These are phyloP conservation scores for Orbilia brochopaga DNA, from an alignment of 2,329 filamentous ascomycete genomes.

Conservation along the genomic window DNA sequence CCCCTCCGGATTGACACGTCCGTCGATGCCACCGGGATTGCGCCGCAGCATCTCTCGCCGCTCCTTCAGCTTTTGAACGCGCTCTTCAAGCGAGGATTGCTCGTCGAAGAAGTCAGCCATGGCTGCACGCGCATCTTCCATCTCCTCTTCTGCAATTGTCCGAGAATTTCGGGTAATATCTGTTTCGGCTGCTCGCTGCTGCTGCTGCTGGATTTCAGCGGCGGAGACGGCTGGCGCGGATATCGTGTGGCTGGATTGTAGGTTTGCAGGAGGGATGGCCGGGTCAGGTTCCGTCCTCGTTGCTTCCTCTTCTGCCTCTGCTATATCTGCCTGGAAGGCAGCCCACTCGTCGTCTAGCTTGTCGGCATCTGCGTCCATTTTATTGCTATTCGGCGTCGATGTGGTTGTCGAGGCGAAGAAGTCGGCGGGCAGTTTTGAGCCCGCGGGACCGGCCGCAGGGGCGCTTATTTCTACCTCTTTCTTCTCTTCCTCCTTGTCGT, in stretches of 20 bases:
- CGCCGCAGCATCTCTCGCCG: slow-evolving; percentile 70
- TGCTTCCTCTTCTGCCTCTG: slow-evolving; percentile 57
- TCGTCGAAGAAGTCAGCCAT: slow-evolving; percentile 80
- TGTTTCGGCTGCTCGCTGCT: slow-evolving; percentile 55
- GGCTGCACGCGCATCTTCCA: slow-evolving; percentile 74
- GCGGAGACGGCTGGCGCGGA: slow-evolving; percentile 53
- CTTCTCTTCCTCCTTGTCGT: slow-evolving; percentile 47
- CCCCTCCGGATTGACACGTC: not conserved
- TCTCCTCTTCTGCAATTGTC: slow-evolving; percentile 67
- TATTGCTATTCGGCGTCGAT: slow-evolving; percentile 18
- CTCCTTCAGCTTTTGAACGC: slow-evolving; percentile 72
- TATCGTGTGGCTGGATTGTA: slow-evolving; percentile 55
- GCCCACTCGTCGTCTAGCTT: slow-evolving; percentile 83
- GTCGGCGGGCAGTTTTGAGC: slow-evolving; percentile 51
- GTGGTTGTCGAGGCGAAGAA: slow-evolving; percentile 53
- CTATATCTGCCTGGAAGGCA: slow-evolving; percentile 83
- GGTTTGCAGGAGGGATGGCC: not conserved
- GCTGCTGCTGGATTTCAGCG: slow-evolving; percentile 53
- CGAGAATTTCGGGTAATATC: slow-evolving; percentile 51
- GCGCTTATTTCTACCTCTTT: slow-evolving; percentile 19
- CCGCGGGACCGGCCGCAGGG: slow-evolving; percentile 15
- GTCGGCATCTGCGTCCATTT: slow-evolving; percentile 55
- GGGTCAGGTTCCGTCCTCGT: not conserved
- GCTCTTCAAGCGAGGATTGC: slow-evolving; percentile 78
- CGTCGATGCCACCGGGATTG: not conserved